Percentiles rank a stretch among this genome's conserved stretches.
Evolutionary conservation across 1,284 basidiomycete species (phyloP).

Genomic region (Peniophora sp.): DNA sequence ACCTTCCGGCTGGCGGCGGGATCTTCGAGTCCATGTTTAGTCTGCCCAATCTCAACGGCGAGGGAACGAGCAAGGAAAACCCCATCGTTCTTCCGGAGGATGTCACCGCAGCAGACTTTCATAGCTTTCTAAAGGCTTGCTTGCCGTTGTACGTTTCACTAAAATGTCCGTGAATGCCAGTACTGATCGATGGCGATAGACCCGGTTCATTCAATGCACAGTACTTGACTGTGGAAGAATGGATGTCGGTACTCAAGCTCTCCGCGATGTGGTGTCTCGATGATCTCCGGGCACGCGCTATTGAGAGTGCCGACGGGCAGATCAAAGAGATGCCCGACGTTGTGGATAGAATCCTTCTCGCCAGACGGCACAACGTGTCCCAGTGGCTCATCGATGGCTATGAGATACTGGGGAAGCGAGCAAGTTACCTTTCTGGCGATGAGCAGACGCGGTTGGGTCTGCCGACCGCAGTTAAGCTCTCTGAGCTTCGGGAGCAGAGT

Average conservation of each 20-base stretch:
- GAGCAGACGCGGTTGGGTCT: not conserved
- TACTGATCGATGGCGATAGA: not conserved
- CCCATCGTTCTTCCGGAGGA: not conserved
- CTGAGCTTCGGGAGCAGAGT: not conserved
- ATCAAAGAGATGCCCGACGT: not conserved
- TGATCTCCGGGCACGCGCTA: not conserved
- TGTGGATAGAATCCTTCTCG: not conserved
- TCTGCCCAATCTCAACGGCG: no score
- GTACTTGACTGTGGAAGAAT: conserved; percentile 1
- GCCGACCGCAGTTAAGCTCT: not conserved
- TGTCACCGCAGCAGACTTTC: not conserved
- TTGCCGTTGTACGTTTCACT: no score
- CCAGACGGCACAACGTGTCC: not conserved
- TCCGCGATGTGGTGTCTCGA: conserved; percentile 8
- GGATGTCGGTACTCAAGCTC: conserved; percentile 7
- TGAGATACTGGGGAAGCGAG: not conserved
- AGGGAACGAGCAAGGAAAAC: not conserved
- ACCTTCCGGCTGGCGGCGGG: not conserved
- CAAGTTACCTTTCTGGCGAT: not conserved
- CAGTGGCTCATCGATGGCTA: not conserved
- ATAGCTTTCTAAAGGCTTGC: not conserved
- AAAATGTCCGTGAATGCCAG: not conserved
- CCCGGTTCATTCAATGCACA: not conserved
- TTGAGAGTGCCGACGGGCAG: not conserved
- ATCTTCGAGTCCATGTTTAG: no score